Evolutionary conservation across 345 rosid species (phyloP).

Genomic region (Linum lewisii): DNA sequence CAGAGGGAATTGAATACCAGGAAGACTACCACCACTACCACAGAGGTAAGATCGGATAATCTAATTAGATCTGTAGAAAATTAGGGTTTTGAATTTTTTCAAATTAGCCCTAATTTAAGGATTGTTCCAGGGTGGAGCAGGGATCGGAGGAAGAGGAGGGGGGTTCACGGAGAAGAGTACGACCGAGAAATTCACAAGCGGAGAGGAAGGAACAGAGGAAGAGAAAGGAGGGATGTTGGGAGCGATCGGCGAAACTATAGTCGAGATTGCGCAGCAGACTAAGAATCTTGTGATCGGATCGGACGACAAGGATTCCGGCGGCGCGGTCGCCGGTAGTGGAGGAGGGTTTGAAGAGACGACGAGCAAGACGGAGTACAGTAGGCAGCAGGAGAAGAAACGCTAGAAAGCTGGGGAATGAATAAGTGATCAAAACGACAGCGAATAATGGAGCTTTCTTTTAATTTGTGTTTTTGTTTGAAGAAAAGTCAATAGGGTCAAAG

Average conservation of each 20-base stretch:
- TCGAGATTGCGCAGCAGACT: constrained; percentile 54
- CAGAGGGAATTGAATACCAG: constrained; percentile 29
- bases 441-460: too few relatives aligned
- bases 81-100: neutral
- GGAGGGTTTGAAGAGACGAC: neutral
- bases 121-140: constrained; percentile 15
- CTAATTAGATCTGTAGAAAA: neutral
- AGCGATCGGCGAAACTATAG: constrained; percentile 73
- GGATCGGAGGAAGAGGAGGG: constrained; percentile 13
- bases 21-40: constrained; percentile 15
- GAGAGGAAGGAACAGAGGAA: neutral
- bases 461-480: too few relatives aligned
- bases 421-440: too few relatives aligned
- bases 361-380: neutral
- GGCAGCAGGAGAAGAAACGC: neutral
- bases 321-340: neutral
- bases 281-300: constrained; percentile 23
- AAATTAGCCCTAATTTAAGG: constrained; percentile 6
- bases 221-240: constrained; percentile 33
- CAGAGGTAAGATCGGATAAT: constrained; percentile 17
- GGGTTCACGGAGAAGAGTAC: constrained; percentile 2
- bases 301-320: neutral
- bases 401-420: too few relatives aligned
- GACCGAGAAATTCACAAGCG: neutral
- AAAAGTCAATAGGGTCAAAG: too few relatives aligned